Base-by-base conservation (phyloP, 305 asterid genomes). In the Rubia tinctorum region DNA sequence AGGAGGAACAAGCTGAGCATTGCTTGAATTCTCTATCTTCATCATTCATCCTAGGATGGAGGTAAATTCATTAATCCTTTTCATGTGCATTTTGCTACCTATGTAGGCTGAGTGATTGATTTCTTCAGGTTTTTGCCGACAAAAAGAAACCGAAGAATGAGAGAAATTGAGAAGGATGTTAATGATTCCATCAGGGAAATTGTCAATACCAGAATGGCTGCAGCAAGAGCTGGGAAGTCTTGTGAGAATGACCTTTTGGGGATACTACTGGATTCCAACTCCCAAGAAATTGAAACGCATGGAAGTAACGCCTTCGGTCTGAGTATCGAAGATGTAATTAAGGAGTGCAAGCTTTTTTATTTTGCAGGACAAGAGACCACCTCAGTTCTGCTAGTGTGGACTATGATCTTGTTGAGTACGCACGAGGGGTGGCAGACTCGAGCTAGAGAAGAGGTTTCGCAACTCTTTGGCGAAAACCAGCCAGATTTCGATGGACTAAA, bases 191-290 rank as follows among this genome's bases (percentile, higher is more conserved):
- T 30, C 37, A 1, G 37, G 37, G 37, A 30, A 30, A 30, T 30
- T 30, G 37, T 30, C 37, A 30, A 30, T 30, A 30, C 3, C 37
- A 30, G 37, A 30, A 30, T 30, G 37, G 37, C 37, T 30, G 37
- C 37, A 30, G 37, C 3, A 30, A 30, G 37, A 30, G 37, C 37
- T 30, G 37, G 37, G 37, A 30, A 30, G 37, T 30, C 37, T 30
- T 30, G 37, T 30, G 37, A 30, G 37, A 30, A 60, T 68, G 90
- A 88, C 77, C 72, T 88, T 7, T 71, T 88, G 81, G 84, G 82
- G 11, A 37, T 76, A 65, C 44, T 86, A 12, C 70, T 88, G 17
- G 88, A 84, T 47, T 87, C 90, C 2, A 85, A 85, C 71, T 73
- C 71, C 12, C 74, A 72, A 61, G 92, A 87, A 72, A 85, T 82